phyloP scores from a whole-genome alignment of 2,329 filamentous ascomycete genomes.

The Calonectria ilicicola region DNA sequence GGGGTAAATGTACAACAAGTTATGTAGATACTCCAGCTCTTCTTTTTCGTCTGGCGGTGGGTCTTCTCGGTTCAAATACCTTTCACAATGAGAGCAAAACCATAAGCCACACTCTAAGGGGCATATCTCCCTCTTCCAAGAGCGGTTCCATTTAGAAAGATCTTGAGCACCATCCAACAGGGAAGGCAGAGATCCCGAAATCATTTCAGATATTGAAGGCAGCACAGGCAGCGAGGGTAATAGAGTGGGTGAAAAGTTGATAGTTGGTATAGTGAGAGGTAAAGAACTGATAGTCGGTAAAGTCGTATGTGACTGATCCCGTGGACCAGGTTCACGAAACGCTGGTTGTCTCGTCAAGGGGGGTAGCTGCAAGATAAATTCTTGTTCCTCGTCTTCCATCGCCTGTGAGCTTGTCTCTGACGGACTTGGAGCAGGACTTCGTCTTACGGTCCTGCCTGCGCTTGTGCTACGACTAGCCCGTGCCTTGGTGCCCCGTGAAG shows the following conservation, averaged over 20 bases:
- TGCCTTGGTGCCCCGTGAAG: too few species aligned
- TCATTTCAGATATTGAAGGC: background rate
- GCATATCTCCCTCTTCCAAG: constrained; percentile 18
- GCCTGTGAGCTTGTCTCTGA: background rate
- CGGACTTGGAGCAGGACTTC: too few species aligned
- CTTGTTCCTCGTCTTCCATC: background rate
- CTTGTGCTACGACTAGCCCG: too few species aligned
- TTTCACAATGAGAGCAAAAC: background rate
- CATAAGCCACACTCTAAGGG: background rate
- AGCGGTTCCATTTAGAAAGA: constrained; percentile 10
- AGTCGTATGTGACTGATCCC: too few species aligned
- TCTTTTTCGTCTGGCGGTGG: background rate
- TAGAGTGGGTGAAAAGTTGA: background rate
- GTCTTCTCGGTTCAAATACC: constrained; percentile 9
- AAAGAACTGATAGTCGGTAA: too few species aligned
- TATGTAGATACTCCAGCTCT: background rate
- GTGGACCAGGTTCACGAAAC: background rate
- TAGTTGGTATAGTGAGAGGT: background rate
- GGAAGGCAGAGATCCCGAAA: background rate
- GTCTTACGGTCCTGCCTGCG: too few species aligned
- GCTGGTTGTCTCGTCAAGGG: background rate
- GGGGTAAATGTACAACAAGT: constrained; percentile 16
- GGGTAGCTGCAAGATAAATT: too few species aligned
- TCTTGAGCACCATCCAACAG: background rate
- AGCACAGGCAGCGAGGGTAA: background rate